Base-by-base conservation (phyloP, 2,329 filamentous ascomycete genomes). In the Fusarium subtropicale region DNA sequence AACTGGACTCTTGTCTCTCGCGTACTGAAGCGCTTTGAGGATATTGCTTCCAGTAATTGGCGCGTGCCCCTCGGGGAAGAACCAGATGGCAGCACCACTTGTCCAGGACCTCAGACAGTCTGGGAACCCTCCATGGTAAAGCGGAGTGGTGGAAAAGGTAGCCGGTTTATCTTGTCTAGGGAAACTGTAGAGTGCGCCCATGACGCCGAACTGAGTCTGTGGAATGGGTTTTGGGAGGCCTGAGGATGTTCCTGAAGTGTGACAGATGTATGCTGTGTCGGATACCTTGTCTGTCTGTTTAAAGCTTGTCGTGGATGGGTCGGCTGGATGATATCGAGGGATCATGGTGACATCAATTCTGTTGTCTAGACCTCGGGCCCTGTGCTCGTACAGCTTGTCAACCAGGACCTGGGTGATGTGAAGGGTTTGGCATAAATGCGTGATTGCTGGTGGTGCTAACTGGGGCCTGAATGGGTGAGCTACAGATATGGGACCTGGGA, bases 101-200 rank as follows among this genome's bases (percentile, higher is more conserved):
- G 86, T 85, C 88, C 89, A 90, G 0, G 87, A 83, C 51, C 89
- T 80, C 46, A 91, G 85, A 22, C 86, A 82, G 73, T 91, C 89
- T 2, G 88, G 87, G 11, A 90, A 81, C 0, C 89, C 89, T 2
- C 89, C 89, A 68, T 91, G 88, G 66, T 90, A 91, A 0, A 91
- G 79, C 0, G 89, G 89, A 4, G 89, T 91, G 0, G 88, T 90
- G 0, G 88, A 88, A 69, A 91, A 91, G 0, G 87, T 89, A 0
- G 87, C 84, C 4, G 78, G 73, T 5, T 77, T 53, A 1, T 71
- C 42, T 1, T 76, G 74, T 6, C 76, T 67, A 0, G 72, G 66
- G 11, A 90, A 81, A 4, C 76, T 76, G 10, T 87, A 87, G 1
- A 90, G 79, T 0, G 86, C 85, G 3, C 84, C 85, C 5, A 88